A percentile compares a stretch with the other conserved stretches of the same genome.
phyloP scores from a whole-genome alignment of 768 basidiomycete species.

The Russula virescens region DNA sequence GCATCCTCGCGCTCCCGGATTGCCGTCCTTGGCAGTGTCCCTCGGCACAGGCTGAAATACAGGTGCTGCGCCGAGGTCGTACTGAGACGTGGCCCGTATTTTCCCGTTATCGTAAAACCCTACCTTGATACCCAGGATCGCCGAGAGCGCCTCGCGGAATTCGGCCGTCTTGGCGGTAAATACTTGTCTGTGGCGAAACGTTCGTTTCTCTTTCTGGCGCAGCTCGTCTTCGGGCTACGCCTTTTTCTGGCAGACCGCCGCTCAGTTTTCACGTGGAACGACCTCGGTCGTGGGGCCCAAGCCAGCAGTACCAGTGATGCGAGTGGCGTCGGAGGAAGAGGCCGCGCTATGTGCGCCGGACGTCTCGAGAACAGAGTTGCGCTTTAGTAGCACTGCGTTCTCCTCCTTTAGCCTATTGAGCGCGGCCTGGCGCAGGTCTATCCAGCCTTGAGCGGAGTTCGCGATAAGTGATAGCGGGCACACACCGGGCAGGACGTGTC shows the following conservation, averaged over 20 bases:
- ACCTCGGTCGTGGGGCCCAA: conserved; percentile 30
- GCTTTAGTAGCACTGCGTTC: too few species aligned
- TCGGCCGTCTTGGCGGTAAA: conserved; percentile 81
- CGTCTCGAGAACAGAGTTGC: too few species aligned
- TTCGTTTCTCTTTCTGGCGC: conserved; percentile 73
- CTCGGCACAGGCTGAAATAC: too few species aligned
- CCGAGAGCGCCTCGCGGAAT: conserved; percentile 85
- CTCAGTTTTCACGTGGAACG: conserved; percentile 78
- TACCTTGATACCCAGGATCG: conserved; percentile 81
- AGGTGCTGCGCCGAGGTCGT: conserved; percentile 83
- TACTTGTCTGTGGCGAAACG: conserved; percentile 78
- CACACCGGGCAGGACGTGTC: conserved; percentile 65
- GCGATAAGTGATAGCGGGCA: conserved; percentile 64
- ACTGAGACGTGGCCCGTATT: conserved; percentile 83
- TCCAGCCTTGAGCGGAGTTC: conserved; percentile 83
- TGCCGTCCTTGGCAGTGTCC: too few species aligned
- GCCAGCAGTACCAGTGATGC: conserved; percentile 30
- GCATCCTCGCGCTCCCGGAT: conserved; percentile 46
- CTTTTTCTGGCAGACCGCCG: conserved; percentile 63
- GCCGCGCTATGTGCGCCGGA: too few species aligned
- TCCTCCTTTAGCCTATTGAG: too few species aligned
- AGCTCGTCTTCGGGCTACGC: conserved; percentile 56
- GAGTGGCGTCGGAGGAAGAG: too few species aligned
- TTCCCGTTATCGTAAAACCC: conserved; percentile 89
- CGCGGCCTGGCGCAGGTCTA: conserved; percentile 56